Percentiles rank a stretch among this genome's conserved stretches.
phyloP scores from a whole-genome alignment of 805 yeast species.

The Candida broadrunensis region DNA sequence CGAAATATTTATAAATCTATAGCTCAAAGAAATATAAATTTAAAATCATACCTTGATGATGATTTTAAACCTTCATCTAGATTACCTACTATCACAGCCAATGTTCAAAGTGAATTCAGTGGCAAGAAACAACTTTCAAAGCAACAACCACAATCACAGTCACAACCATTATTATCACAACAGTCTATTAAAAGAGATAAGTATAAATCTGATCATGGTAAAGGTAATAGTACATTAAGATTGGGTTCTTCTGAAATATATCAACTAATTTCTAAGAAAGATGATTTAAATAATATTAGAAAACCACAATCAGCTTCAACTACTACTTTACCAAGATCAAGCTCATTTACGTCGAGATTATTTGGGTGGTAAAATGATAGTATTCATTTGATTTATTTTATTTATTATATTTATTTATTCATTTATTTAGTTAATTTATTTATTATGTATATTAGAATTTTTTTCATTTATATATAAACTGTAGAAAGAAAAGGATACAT shows the following conservation, averaged over 20 bases:
- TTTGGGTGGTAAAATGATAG: conserved; percentile 34
- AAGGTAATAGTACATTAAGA: conserved; percentile 3
- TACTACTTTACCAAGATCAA: conserved; percentile 1
- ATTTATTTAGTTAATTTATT: conserved; percentile 3
- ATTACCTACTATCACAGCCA: conserved; percentile 12
- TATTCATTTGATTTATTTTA: background rate
- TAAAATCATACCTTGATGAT: conserved; percentile 5
- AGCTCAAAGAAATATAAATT: conserved; percentile 27
- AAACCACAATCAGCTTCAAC: background rate
- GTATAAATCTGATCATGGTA: background rate
- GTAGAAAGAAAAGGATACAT: too few species aligned
- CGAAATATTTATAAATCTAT: conserved; percentile 34
- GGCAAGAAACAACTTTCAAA: background rate
- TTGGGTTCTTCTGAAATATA: conserved; percentile 12
- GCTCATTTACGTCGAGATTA: conserved; percentile 25
- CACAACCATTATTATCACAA: too few species aligned
- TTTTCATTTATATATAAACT: too few species aligned
- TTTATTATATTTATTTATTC: conserved; percentile 3
- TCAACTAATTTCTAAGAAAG: conserved; percentile 7
- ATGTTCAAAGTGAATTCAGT: conserved; percentile 3
- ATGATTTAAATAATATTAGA: background rate
- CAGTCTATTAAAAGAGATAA: background rate
- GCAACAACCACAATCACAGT: background rate
- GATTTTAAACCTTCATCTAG: conserved; percentile 11
- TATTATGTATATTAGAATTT: conserved; percentile 7